Conservation (phyloP, 768 basidiomycete species). For the Suillus americanus region DNA sequence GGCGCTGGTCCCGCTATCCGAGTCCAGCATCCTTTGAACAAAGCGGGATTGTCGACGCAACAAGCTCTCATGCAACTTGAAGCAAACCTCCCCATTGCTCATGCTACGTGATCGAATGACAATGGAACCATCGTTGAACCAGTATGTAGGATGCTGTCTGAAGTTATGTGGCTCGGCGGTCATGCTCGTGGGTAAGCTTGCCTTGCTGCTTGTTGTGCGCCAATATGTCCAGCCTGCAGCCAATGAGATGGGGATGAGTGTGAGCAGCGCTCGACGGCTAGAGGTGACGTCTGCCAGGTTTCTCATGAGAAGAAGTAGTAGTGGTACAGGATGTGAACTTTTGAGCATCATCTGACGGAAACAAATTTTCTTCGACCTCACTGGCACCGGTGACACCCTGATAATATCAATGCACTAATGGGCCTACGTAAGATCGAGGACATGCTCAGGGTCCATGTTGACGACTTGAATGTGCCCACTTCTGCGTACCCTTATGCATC, state of each 20-base stretch:
- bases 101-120: conserved; percentile 43
- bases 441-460: background rate
- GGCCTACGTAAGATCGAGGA: background rate
- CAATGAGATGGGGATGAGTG: conserved; percentile 11
- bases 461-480: background rate
- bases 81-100: conserved; percentile 30
- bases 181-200: background rate
- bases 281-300: conserved; percentile 3
- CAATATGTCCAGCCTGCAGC: conserved; percentile 12
- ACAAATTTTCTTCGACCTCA: background rate
- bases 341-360: background rate
- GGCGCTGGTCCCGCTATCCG: conserved; percentile 4
- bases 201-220: conserved; percentile 2
- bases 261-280: conserved; percentile 9
- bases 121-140: conserved; percentile 68
- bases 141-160: conserved; percentile 49
- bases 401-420: background rate
- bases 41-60: conserved; percentile 50
- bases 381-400: background rate
- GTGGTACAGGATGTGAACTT: background rate
- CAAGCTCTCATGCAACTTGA: conserved; percentile 57
- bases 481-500: background rate
- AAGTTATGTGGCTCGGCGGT: background rate
- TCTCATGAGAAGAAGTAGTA: background rate
- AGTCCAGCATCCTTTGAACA: conserved; percentile 15